Base-by-base conservation (phyloP, 1,139 yeast species). In the Blastobotrys proliferans region DNA sequence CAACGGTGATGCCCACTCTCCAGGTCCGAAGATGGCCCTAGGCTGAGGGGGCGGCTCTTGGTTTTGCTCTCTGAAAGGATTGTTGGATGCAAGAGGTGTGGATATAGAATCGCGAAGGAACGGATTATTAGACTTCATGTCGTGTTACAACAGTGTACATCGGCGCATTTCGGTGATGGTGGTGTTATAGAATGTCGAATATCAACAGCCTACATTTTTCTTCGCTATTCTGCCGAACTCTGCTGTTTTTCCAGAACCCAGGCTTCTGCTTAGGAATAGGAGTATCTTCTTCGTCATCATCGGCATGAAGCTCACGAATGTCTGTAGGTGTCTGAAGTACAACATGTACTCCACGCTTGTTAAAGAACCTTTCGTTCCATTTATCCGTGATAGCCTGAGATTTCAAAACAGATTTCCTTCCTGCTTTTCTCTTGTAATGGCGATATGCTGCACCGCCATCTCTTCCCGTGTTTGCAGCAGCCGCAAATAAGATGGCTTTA, bases 311-410 rank as follows among this genome's bases (percentile, higher is more conserved):
- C 9, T 13, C 36, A 16, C 39, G 29, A 4, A 43, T 11, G 16
- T 43, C 46, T n/a, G 35, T 38, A 9, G 46, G 38, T 2, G 37
- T 30, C 20, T 43, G 46, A 8, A 43, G 20, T 9, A 20, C 38
- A 6, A 43, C 24, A 11, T 43, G 40, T 2, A 43, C 37, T 2
- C 26, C 28, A 3, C 46, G 37, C 11, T 29, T 38, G 27, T 43
- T 43, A 35, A 43, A 43, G 20, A 43, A 43, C 19, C 31, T 20
- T 10, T 24, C 38, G 30, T 43, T 43, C 46, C 46, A 43, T 8
- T 31, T 38, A 10, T 39, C 33, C 11, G 39, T 38, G n/a, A 30
- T 24, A 3, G 17, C 10, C 29, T 43, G 39, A 6, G 40, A 32
- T 9, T 19, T 35, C n/a, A 6, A 10, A 14, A 14, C 32, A 17